Base-by-base conservation (phyloP, 495 filamentous ascomycete genomes). In the Niebla homalea region DNA sequence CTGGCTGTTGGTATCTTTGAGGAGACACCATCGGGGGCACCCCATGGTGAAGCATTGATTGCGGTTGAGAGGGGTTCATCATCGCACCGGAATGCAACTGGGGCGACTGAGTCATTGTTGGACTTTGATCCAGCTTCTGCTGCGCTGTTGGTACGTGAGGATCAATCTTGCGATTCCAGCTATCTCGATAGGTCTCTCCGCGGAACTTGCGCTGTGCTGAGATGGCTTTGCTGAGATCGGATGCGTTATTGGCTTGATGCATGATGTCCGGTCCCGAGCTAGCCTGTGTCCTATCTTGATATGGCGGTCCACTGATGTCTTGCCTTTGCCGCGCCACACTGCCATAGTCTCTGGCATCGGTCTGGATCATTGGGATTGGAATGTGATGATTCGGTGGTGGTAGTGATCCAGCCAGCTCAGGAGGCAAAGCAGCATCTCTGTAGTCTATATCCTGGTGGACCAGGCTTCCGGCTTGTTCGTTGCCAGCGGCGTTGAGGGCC, bases 151-250 rank as follows among this genome's bases (percentile, higher is more conserved):
- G 62, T 20, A 87, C 81, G 49, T 35, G 45, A 41, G 70, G 74
- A 61, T 92, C 87, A 55, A 83, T 89, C 23, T 80, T 84, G 60
- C 80, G 77, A 50, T 78, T 74, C 81, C 85, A 96, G 42, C 81
- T 75, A 51, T 80, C 80, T 46, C 86, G 79, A 53, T 92, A 70
- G 50, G 83, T 89, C 47, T 87, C 80, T 38, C 69, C 74, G 46
- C 92, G 81, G 62, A 81, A 79, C 23, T 71, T 78, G 49, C 90
- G 79, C 58, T 87, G 82, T 49, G 81, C 74, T 50, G 79, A 82
- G 23, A 97, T 69, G 25, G 72, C 69, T 58, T 89, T 89, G 66
- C 94, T 97, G 69, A 80, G 94, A 58, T 97, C 89, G 29, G 87
- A 85, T 4, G 89, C 81, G 37, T 92, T 87, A 26, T 84, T 76